Base-by-base conservation (phyloP, 2,329 filamentous ascomycete genomes). In the Xylaria sp. region DNA sequence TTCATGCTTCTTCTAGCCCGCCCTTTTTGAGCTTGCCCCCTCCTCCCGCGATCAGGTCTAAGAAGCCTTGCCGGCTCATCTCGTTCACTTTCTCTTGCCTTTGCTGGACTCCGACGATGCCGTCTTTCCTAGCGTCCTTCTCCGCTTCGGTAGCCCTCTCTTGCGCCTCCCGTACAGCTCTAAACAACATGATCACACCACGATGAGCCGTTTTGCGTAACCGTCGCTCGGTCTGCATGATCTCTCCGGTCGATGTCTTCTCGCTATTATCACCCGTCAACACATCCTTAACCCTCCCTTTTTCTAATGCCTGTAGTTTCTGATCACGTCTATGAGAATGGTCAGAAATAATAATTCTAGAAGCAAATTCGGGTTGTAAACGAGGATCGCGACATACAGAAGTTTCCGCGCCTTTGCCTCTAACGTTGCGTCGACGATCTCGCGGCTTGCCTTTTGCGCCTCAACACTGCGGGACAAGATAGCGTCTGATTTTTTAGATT, bases 61-160 rank as follows among this genome's bases (percentile, higher is more conserved):
- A 78, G 79, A 98, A 99, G 0, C 94, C 93, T 79, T 97, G 91
- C 80, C 96, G 96, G 76, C 90, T 96, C 89, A 99, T 95, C 82
- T 98, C 93, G 67, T 92, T 95, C 54, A 96, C 83, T 80, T 90
- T 93, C 78, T 96, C 92, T 78, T 96, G 90, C 67, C 92, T 87
- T 76, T 90, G 87, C 64, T 85, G 85, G 72, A 92, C 87, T 1
- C 94, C 94, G 31, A 97, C 85, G 0, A 96, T 81, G 3, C 92
- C 91, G 63, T 89, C 85, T 68, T 87, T 87, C 76, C 86, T 85
- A 49, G 87, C 84, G 67, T 86, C 85, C 75, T 82, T 86, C 73
- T 90, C 88, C 4, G 92, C 90, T 76, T 94, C 88, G 61, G 89
- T 86, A 2, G 90, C 93, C 76, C 93, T 91, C 59, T 97, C 90